These are phyloP conservation scores for Parastagonospora nodorum DNA, from an alignment of 2,329 filamentous ascomycete genomes.

Conservation along the genomic window DNA sequence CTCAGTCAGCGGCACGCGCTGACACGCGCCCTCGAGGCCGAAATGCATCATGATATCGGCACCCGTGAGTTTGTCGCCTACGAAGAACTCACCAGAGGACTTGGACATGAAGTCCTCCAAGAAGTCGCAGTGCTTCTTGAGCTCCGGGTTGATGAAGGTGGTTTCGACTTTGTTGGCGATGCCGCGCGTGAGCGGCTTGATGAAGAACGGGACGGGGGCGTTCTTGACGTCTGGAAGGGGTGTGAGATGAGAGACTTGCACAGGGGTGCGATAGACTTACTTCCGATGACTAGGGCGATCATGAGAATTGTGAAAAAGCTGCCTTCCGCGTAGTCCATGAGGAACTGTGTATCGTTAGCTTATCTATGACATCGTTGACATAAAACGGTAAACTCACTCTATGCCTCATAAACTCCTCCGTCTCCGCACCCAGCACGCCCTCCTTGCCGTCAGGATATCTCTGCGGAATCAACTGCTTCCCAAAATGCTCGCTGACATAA, in stretches of 20 bases:
- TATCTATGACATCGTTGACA: background rate
- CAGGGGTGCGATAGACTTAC: slow-evolving; percentile 2
- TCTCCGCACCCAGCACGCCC: slow-evolving; percentile 61
- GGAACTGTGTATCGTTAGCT: slow-evolving; percentile 44
- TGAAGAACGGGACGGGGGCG: slow-evolving; percentile 68
- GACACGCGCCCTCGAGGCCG: slow-evolving; percentile 53
- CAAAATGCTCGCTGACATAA: slow-evolving; percentile 76
- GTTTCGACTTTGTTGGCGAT: slow-evolving; percentile 57
- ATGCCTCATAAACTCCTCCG: slow-evolving; percentile 64
- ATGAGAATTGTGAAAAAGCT: slow-evolving; percentile 76
- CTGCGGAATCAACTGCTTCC: slow-evolving; percentile 56
- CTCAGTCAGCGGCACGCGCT: slow-evolving; percentile 45
- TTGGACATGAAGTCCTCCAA: slow-evolving; percentile 56
- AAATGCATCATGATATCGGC: slow-evolving; percentile 61
- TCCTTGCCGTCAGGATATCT: slow-evolving; percentile 60
- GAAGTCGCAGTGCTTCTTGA: slow-evolving; percentile 55
- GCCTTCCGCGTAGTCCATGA: slow-evolving; percentile 84
- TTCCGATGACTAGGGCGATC: slow-evolving; percentile 64
- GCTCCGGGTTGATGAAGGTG: slow-evolving; percentile 53
- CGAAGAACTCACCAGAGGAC: slow-evolving; percentile 59
- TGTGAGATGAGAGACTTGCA: slow-evolving; percentile 2
- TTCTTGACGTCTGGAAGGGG: slow-evolving; percentile 45
- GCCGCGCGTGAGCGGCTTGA: slow-evolving; percentile 65
- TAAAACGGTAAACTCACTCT: slow-evolving; percentile 37
- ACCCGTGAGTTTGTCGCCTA: slow-evolving; percentile 54